phyloP scores from a whole-genome alignment of 805 yeast genomes.

The Spathaspora arborariae region DNA sequence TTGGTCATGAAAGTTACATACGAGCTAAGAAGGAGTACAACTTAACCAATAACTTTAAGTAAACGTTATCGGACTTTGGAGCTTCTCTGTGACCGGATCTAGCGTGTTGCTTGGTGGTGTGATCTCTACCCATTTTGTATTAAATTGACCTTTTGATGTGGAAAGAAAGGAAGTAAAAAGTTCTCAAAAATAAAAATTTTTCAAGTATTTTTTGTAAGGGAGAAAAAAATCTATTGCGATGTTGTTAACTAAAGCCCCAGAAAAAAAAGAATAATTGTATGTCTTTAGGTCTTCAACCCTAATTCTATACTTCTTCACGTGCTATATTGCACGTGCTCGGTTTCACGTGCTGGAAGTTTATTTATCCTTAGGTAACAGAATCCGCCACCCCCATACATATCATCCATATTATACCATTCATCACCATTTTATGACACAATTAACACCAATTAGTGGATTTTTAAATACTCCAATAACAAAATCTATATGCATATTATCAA shows the following conservation, averaged over 20 bases:
- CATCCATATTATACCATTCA: neutral
- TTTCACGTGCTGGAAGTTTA: neutral
- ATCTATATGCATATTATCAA: conserved; percentile 28
- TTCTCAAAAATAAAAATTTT: conserved; percentile 1
- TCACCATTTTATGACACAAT: conserved; percentile 25
- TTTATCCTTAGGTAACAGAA: neutral
- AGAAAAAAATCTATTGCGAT: neutral
- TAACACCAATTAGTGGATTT: conserved; percentile 42
- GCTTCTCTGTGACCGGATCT: conserved; percentile 96
- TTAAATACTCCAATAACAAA: conserved; percentile 43
- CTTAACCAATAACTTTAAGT: conserved; percentile 97
- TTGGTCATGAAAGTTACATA: conserved; percentile 47
- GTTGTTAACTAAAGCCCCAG: neutral
- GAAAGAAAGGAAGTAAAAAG: neutral
- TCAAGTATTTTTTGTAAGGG: neutral
- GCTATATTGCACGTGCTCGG: neutral
- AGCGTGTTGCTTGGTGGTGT: conserved; percentile 92
- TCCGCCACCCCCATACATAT: neutral
- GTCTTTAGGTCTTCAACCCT: neutral
- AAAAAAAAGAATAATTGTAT: neutral
- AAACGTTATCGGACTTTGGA: conserved; percentile 99
- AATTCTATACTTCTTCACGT: neutral
- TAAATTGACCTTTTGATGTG: neutral
- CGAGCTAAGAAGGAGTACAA: conserved; percentile 99
- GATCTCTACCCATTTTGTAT: conserved; percentile 90